Evolutionary conservation across 306 rosid genomes (phyloP), one percentile per base, ranked within the genome.

Genomic region (Lotus japonicus): DNA sequence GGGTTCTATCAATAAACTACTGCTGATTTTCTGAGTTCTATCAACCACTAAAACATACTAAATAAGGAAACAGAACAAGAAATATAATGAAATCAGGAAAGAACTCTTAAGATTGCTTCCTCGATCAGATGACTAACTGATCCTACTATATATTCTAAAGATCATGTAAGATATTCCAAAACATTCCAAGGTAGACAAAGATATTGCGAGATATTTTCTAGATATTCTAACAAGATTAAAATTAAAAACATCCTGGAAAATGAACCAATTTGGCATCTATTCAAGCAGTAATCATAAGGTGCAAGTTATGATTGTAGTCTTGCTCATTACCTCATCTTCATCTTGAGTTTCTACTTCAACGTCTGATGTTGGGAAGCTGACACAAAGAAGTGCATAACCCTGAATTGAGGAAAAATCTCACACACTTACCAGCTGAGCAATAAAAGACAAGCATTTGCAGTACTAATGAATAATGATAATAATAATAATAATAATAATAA

Each of bases 381-480:
- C 99, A 59, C 99, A 94, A 43, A 94, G 99, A 78, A 94, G 96
- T 66, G 99, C 99, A 76, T 94, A 94, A 15, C 99, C 99, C 97
- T 94, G 95, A 77, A 86, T 63, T 54, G 53, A 38, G 45, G 42
- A 66, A 38, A 58, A 50, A 14, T 45, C 64, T 52, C 64, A 65
- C 48, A 45, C 16, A 17, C 58, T 17, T 51, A 13, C 63, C 64
- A 63, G 57, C 57, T 43, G 56, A 68, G 63, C 73, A 62, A 64
- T 36, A 41, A 50, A 52, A 56, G 65, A 54, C 11, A 31, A 7
- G 38, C n/a, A n/a, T n/a, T n/a, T n/a, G n/a, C n/a, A n/a, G n/a
- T n/a, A n/a, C n/a, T n/a, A n/a, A n/a, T n/a, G n/a, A n/a, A n/a
- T n/a, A n/a, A n/a, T n/a, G n/a, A n/a, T 15, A 66, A 60, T 9